Conservation (phyloP, 2,329 filamentous ascomycete genomes). For the Cadophora luteo-olivacea region DNA sequence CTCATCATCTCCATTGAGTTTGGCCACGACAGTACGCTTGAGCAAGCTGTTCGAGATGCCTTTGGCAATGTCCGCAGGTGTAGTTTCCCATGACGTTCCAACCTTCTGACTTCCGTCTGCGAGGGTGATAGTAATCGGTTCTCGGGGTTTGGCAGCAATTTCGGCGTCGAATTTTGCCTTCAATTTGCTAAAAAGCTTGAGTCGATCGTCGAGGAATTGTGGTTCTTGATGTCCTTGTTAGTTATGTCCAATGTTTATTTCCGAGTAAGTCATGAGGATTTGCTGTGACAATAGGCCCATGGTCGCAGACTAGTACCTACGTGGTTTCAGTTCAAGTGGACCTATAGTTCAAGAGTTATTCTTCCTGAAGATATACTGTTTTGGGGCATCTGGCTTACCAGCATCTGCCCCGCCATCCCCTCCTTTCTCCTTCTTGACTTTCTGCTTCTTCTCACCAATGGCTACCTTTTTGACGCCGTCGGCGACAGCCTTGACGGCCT, state of each 20-base stretch:
- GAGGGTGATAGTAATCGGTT: slow-evolving; percentile 76
- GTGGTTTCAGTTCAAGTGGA: slow-evolving; percentile 25
- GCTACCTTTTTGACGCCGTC: slow-evolving; percentile 67
- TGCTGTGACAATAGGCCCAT: slow-evolving; percentile 42
- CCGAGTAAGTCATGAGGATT: slow-evolving; percentile 34
- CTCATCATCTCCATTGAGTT: slow-evolving; percentile 73
- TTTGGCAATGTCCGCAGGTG: slow-evolving; percentile 78
- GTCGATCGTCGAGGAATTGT: slow-evolving; percentile 81
- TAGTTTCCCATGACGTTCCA: slow-evolving; percentile 91
- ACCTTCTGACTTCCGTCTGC: slow-evolving; percentile 73
- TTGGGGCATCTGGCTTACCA: slow-evolving; percentile 16
- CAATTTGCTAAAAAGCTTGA: slow-evolving; percentile 86
- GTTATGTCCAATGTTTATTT: slow-evolving; percentile 34
- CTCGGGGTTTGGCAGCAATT: slow-evolving; percentile 71
- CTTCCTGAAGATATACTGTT: slow-evolving; percentile 7
- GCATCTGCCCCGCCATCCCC: slow-evolving; percentile 49
- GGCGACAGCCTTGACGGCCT: slow-evolving; percentile 55
- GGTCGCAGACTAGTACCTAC: slow-evolving; percentile 5
- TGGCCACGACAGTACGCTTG: slow-evolving; percentile 86
- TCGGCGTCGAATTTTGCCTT: slow-evolving; percentile 86
- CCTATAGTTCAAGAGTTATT: slow-evolving; percentile 18
- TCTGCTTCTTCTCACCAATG: slow-evolving; percentile 52
- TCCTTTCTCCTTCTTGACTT: slow-evolving; percentile 57
- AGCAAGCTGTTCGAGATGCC: slow-evolving; percentile 84
- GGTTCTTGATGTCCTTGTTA: slow-evolving; percentile 46